These are phyloP conservation scores for Grosmannia huntii DNA, from an alignment of 2,329 filamentous ascomycete species.

Conservation along the genomic window DNA sequence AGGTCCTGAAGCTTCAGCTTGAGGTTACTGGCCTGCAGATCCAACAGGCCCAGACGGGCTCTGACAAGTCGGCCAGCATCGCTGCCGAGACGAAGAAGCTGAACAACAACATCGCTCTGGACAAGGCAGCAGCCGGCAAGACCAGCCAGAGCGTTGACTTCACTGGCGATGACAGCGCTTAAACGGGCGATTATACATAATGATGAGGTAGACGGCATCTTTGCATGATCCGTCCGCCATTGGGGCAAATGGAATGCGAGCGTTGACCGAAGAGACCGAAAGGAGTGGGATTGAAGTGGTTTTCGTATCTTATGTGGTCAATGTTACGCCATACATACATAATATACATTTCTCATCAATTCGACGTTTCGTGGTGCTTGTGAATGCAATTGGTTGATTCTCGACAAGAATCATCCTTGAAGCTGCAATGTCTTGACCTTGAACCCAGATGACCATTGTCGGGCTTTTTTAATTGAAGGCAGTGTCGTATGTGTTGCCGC, in stretches of 20 bases:
- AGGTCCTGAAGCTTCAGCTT: conserved; percentile 44
- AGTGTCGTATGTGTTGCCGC: too few relatives aligned
- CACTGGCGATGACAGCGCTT: conserved; percentile 10
- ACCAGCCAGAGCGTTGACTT: conserved; percentile 25
- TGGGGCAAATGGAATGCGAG: neutral
- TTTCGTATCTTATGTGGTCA: neutral
- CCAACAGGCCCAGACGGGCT: conserved; percentile 33
- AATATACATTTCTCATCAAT: neutral
- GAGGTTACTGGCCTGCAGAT: conserved; percentile 38
- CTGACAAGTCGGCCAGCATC: conserved; percentile 29
- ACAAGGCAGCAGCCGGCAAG: conserved; percentile 22
- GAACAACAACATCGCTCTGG: conserved; percentile 34
- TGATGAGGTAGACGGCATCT: neutral
- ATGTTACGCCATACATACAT: neutral
- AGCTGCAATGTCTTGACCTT: too few relatives aligned
- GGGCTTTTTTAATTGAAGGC: too few relatives aligned
- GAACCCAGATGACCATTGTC: too few relatives aligned
- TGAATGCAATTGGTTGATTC: too few relatives aligned
- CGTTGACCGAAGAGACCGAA: neutral
- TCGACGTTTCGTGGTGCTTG: too few relatives aligned
- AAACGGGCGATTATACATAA: neutral
- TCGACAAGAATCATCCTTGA: too few relatives aligned
- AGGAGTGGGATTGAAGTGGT: neutral
- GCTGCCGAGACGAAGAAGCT: conserved; percentile 36
- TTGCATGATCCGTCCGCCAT: neutral